Conservation (phyloP, 192 early-diverging fungal genomes). For the Rhizophagus sp. region DNA sequence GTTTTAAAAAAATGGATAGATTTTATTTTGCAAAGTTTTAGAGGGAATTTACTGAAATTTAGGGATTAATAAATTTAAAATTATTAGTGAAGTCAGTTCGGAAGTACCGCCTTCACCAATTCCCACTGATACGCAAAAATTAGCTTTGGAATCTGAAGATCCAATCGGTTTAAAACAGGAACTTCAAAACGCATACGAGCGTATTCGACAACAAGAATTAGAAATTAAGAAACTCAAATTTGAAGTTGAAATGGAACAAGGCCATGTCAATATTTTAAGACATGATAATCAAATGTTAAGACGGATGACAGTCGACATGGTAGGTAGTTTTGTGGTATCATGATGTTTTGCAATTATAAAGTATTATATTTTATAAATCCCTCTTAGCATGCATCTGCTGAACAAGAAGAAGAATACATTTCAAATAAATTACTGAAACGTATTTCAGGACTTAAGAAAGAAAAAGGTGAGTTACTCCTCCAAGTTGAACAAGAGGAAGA, state of each 20-base stretch:
- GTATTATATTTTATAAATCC: neutral
- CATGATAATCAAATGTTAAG: slow-evolving; percentile 61
- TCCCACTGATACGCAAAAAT: slow-evolving; percentile 19
- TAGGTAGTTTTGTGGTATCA: slow-evolving; percentile 23
- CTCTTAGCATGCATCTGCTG: slow-evolving; percentile 52
- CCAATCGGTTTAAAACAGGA: slow-evolving; percentile 34
- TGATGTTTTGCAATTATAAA: neutral
- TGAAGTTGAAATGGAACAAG: slow-evolving; percentile 65
- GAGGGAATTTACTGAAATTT: neutral
- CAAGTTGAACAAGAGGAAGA: slow-evolving; percentile 84
- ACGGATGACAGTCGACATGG: slow-evolving; percentile 60
- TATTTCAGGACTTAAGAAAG: slow-evolving; percentile 74
- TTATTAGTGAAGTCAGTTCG: slow-evolving; percentile 27
- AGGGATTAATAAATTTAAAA: neutral
- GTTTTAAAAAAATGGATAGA: neutral
- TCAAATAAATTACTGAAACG: slow-evolving; percentile 74
- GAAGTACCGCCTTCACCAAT: neutral
- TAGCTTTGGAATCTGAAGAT: slow-evolving; percentile 1
- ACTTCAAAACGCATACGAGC: slow-evolving; percentile 35
- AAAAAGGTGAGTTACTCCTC: slow-evolving; percentile 74
- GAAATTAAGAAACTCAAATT: slow-evolving; percentile 63
- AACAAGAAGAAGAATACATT: slow-evolving; percentile 76
- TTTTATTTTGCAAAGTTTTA: neutral
- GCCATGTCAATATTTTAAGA: slow-evolving; percentile 60
- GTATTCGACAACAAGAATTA: slow-evolving; percentile 43